Percentiles rank a stretch among this genome's conserved stretches.
phyloP scores from a whole-genome alignment of 2,329 filamentous ascomycete species.

The Beauveria sp. region DNA sequence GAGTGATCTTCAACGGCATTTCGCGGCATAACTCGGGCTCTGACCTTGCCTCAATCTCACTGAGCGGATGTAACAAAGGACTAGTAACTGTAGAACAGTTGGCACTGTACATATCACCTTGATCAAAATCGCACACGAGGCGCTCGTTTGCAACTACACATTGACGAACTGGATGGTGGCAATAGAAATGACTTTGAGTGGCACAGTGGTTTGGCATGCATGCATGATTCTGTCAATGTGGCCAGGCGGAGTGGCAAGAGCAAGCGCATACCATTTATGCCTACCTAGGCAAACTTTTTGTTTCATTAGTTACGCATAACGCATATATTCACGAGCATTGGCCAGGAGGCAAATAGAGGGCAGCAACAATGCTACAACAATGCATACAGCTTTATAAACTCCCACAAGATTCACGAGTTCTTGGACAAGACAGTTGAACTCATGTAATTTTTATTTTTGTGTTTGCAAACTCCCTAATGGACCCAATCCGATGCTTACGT shows the following conservation, averaged over 20 bases:
- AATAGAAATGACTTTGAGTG: background rate
- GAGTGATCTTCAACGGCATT: conserved; percentile 61
- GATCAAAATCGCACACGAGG: background rate
- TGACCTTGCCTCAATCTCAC: background rate
- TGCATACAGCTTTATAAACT: background rate
- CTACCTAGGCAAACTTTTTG: background rate
- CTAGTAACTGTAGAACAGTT: background rate
- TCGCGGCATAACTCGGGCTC: conserved; percentile 29
- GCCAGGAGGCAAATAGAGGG: background rate
- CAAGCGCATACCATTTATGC: background rate
- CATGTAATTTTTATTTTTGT: conserved; percentile 9
- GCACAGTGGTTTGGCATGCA: background rate
- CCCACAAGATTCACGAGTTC: background rate
- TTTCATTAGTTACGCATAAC: background rate
- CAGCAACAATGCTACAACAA: background rate
- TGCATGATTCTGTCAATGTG: background rate
- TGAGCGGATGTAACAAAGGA: background rate
- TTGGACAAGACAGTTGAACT: background rate
- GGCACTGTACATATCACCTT: conserved; percentile 7
- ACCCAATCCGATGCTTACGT: conserved; percentile 30
- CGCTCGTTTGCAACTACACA: background rate
- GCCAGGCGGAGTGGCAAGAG: background rate
- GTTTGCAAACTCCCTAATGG: conserved; percentile 25
- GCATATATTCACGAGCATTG: background rate
- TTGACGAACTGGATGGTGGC: background rate